phyloP scores from a whole-genome alignment of 1,139 yeast genomes.

The Yamadazyma sp. region DNA sequence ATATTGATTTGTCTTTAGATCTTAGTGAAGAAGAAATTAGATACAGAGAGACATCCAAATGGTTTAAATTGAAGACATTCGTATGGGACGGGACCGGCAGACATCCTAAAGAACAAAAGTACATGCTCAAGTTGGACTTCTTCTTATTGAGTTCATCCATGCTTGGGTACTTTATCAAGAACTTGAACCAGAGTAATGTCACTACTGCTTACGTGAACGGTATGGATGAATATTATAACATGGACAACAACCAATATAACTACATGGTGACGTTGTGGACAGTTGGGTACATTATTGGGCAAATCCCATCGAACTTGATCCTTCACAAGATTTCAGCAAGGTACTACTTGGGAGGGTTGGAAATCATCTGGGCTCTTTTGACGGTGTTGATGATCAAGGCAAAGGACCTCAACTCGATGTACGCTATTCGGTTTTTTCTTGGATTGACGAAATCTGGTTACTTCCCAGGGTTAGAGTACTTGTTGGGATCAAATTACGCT shows the following conservation, averaged over 20 bases:
- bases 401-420: conserved; percentile 42
- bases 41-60: conserved; percentile 21
- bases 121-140: conserved; percentile 44
- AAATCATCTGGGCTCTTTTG: conserved; percentile 56
- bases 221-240: conserved; percentile 54
- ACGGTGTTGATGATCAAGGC: conserved; percentile 53
- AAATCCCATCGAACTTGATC: conserved; percentile 56
- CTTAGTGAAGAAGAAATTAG: conserved; percentile 31
- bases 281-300: conserved; percentile 60
- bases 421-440: conserved; percentile 56
- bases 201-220: conserved; percentile 62
- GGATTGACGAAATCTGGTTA: conserved; percentile 62
- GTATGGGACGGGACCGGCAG: conserved; percentile 54
- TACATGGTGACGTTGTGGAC: conserved; percentile 55
- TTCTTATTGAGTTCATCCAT: conserved; percentile 45
- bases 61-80: conserved; percentile 30
- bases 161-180: conserved; percentile 39
- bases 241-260: conserved; percentile 56
- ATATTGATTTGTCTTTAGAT: conserved; percentile 29
- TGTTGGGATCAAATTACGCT: conserved; percentile 43
- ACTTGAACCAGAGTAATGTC: conserved; percentile 46
- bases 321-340: conserved; percentile 55
- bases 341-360: conserved; percentile 53
- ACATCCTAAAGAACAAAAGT: conserved; percentile 43
- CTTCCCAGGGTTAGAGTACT: conserved; percentile 56